Evolutionary conservation across 805 yeast genomes (phyloP).

Genomic region (Sugiyamaella floridensis): DNA sequence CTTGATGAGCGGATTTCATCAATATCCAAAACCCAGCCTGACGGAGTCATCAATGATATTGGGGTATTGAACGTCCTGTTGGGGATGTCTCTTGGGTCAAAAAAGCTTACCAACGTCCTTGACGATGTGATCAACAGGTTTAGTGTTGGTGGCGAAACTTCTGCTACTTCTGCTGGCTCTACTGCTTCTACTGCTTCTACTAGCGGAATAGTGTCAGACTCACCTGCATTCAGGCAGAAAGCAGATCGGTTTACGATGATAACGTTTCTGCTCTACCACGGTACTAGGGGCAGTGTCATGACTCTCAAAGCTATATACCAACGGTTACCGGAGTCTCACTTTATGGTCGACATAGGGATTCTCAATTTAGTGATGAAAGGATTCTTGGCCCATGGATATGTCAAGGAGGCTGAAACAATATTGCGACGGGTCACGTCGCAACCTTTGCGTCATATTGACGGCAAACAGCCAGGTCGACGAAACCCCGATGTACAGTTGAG

Average conservation of each 20-base stretch:
- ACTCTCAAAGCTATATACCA: slow-evolving; percentile 14
- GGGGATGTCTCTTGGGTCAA: slow-evolving; percentile 21
- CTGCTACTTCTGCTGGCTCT: too few relatives aligned
- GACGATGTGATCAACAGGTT: slow-evolving; percentile 15
- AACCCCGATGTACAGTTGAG: slow-evolving; percentile 2
- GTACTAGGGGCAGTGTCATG: slow-evolving; percentile 11
- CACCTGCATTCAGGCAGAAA: neutral
- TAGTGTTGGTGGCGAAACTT: neutral
- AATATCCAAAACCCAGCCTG: slow-evolving; percentile 5
- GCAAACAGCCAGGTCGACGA: slow-evolving; percentile 2
- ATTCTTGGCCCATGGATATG: slow-evolving; percentile 20
- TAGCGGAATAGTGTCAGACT: neutral
- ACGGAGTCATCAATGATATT: slow-evolving; percentile 12
- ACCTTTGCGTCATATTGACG: slow-evolving; percentile 4
- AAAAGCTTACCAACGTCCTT: slow-evolving; percentile 13
- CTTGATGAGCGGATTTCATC: neutral
- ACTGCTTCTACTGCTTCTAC: too few relatives aligned
- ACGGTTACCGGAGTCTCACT: slow-evolving; percentile 16
- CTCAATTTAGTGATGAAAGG: slow-evolving; percentile 21
- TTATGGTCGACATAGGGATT: slow-evolving; percentile 24
- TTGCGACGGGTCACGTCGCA: slow-evolving; percentile 9
- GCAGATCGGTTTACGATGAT: slow-evolving; percentile 30
- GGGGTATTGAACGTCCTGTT: slow-evolving; percentile 28
- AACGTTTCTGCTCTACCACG: slow-evolving; percentile 18
- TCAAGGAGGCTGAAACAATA: slow-evolving; percentile 22